Evolutionary conservation across 164 flowering plant genomes (phyloP).

Genomic region (Piper betle): DNA sequence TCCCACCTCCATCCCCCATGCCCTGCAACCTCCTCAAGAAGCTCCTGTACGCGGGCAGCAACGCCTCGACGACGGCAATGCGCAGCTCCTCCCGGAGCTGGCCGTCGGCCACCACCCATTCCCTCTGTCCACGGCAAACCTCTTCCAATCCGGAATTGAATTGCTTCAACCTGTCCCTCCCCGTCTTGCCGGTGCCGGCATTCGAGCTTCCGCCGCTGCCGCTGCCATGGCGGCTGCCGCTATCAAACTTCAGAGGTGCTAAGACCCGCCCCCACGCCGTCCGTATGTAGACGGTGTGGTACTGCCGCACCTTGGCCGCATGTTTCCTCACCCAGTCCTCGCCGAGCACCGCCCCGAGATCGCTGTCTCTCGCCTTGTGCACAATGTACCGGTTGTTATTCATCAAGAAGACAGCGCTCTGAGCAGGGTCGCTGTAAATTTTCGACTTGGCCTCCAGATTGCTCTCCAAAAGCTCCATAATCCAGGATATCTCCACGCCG

Average conservation of each 20-base stretch:
- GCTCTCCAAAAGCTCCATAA: slow-evolving; percentile 86
- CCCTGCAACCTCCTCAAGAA: slow-evolving; percentile 49
- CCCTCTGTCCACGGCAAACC: slow-evolving; percentile 35
- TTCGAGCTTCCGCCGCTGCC: background rate
- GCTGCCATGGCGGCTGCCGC: background rate
- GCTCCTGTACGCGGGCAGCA: slow-evolving; percentile 50
- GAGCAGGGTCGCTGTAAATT: slow-evolving; percentile 51
- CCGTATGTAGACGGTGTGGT: slow-evolving; percentile 43
- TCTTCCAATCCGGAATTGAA: slow-evolving; percentile 68
- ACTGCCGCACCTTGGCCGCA: slow-evolving; percentile 47
- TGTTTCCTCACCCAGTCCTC: slow-evolving; percentile 91
- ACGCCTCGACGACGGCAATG: slow-evolving; percentile 23
- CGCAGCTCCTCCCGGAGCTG: slow-evolving; percentile 59
- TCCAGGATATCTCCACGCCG: slow-evolving; percentile 75
- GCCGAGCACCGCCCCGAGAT: slow-evolving; percentile 57
- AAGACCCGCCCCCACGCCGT: slow-evolving; percentile 68
- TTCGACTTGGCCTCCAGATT: slow-evolving; percentile 79
- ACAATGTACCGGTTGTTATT: slow-evolving; percentile 84
- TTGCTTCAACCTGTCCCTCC: slow-evolving; percentile 53
- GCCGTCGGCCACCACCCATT: slow-evolving; percentile 67
- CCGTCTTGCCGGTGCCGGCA: background rate
- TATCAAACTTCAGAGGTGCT: slow-evolving; percentile 42
- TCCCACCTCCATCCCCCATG: slow-evolving; percentile 30
- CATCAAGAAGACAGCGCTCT: slow-evolving; percentile 73
- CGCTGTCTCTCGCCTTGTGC: slow-evolving; percentile 67